Conservation (phyloP, 2,329 filamentous ascomycete genomes). For the Sclerotinia borealis region DNA sequence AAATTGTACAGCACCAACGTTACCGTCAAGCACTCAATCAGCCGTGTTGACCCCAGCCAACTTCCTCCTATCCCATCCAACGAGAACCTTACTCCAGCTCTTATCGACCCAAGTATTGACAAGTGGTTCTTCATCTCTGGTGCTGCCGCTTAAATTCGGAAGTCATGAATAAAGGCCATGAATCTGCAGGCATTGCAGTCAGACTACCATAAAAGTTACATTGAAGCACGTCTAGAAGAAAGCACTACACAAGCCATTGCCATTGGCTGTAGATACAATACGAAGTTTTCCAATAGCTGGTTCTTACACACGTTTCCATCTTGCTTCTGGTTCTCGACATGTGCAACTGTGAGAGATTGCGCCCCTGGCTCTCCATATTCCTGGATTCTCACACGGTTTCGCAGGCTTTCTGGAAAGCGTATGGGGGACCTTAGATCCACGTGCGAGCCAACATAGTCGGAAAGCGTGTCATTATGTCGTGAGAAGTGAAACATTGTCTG, state of each 20-base stretch:
- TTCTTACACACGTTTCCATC: not conserved
- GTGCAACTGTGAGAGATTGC: not conserved
- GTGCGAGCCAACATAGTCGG: not conserved
- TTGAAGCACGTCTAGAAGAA: constrained; percentile 14
- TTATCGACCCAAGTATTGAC: constrained; percentile 94
- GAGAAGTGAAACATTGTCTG: not conserved
- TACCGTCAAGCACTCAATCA: constrained; percentile 65
- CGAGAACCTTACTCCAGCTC: constrained; percentile 76
- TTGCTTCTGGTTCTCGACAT: not conserved
- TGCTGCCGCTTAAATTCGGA: constrained; percentile 66
- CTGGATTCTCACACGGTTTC: not conserved
- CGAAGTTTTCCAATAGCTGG: not conserved
- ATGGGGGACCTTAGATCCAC: no score
- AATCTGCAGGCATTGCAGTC: constrained; percentile 13
- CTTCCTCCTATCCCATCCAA: constrained; percentile 71
- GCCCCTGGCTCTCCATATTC: no score
- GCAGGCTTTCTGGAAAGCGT: not conserved
- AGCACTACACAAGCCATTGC: not conserved
- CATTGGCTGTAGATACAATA: constrained; percentile 5
- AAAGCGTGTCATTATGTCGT: not conserved
- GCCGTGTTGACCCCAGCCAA: constrained; percentile 62
- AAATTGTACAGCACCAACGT: constrained; percentile 68
- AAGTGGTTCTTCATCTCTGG: constrained; percentile 99
- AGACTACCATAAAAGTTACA: constrained; percentile 14
- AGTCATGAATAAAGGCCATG: constrained; percentile 2